These are phyloP conservation scores for Phycomyces blakesleeanus DNA, from an alignment of 192 early-diverging fungal genomes.

Conservation along the genomic window DNA sequence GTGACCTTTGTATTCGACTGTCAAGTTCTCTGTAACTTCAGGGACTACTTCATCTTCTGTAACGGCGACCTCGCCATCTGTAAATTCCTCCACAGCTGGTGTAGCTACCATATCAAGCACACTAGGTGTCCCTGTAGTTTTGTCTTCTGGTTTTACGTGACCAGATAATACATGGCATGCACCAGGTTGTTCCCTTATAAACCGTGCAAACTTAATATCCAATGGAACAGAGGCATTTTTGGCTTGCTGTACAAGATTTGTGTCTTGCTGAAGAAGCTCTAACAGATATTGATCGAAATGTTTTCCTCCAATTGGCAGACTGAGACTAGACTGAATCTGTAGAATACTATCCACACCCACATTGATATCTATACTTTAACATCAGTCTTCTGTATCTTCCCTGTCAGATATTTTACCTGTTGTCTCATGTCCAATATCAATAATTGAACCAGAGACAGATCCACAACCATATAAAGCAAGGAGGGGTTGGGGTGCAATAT, in stretches of 20 bases:
- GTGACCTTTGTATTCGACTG: conserved; percentile 59
- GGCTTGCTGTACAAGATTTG: conserved; percentile 43
- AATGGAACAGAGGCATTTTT: conserved; percentile 26
- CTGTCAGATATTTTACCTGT: conserved; percentile 50
- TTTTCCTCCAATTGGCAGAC: conserved; percentile 65
- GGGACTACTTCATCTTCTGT: conserved; percentile 34
- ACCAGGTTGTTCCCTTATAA: conserved; percentile 51
- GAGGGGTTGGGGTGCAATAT: conserved; percentile 81
- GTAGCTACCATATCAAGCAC: background rate
- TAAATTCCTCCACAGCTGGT: conserved; percentile 19
- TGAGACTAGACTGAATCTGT: conserved; percentile 52
- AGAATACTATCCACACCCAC: conserved; percentile 77
- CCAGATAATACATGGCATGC: conserved; percentile 36
- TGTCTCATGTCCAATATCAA: conserved; percentile 86
- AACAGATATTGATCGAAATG: conserved; percentile 66
- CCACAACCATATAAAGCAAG: conserved; percentile 78
- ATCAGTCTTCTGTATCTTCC: background rate
- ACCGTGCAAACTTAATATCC: conserved; percentile 52
- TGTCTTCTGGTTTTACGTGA: conserved; percentile 5
- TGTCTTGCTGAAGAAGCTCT: conserved; percentile 55
- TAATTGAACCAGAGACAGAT: conserved; percentile 72
- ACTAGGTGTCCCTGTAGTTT: background rate
- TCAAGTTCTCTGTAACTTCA: conserved; percentile 25
- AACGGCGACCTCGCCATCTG: conserved; percentile 16
- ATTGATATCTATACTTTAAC: conserved; percentile 54